phyloP scores from a whole-genome alignment of 805 yeast species.

The Candida michaelii region DNA sequence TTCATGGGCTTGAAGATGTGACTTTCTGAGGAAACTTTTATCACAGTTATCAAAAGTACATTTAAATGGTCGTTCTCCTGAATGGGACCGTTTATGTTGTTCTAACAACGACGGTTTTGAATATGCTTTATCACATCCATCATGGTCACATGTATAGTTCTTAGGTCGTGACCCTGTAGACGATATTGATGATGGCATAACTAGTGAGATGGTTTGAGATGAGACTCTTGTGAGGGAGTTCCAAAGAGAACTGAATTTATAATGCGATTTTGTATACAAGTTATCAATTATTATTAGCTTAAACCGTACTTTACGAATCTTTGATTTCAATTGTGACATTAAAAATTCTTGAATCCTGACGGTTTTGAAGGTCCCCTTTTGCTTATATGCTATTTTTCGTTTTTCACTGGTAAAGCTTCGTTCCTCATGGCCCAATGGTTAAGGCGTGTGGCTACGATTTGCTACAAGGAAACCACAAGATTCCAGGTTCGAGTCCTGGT shows the following conservation, averaged over 20 bases:
- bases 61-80: constrained; percentile 72
- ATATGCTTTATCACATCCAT: constrained; percentile 73
- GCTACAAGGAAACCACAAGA: constrained; percentile 45
- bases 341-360: no score
- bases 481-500: constrained; percentile 54
- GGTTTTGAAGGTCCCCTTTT: background rate
- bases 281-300: no score
- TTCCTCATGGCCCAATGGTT: constrained; percentile 56
- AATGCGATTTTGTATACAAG: no score
- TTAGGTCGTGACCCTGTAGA: constrained; percentile 39
- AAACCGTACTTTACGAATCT: no score
- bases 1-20: constrained; percentile 75
- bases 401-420: constrained; percentile 31
- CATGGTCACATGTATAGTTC: constrained; percentile 59
- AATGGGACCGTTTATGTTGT: constrained; percentile 79
- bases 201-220: no score
- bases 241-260: no score
- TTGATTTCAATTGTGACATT: no score
- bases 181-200: constrained; percentile 6
- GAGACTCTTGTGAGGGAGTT: no score
- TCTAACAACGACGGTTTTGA: constrained; percentile 78
- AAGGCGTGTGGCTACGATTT: constrained; percentile 53
- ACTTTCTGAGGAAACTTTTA: constrained; percentile 68
- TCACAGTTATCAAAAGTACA: constrained; percentile 60
- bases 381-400: background rate